Evolutionary conservation across 2,329 filamentous ascomycete genomes (phyloP).

Genomic region (Metarhizium humberi): DNA sequence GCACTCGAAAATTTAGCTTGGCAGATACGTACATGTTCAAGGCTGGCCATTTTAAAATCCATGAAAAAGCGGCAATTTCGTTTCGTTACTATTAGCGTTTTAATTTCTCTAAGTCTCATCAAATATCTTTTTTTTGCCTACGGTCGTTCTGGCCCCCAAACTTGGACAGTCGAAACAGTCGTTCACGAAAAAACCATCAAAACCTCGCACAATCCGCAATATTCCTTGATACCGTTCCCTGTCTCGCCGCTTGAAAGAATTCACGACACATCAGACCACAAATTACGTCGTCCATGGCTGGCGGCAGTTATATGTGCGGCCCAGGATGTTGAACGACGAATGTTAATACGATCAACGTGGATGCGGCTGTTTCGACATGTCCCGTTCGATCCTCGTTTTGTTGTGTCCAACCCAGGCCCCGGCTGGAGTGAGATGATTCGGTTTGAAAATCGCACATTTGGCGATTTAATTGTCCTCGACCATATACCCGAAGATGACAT

Average conservation of each 20-base stretch:
- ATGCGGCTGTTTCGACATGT: constrained; percentile 20
- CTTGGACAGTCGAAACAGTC: constrained; percentile 4
- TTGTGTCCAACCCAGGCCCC: constrained; percentile 20
- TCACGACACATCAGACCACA: neutral
- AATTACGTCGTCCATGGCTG: constrained; percentile 15
- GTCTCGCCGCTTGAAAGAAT: constrained; percentile 12
- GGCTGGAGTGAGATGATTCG: constrained; percentile 16
- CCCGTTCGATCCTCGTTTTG: constrained; percentile 20
- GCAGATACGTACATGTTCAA: neutral
- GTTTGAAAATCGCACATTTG: constrained; percentile 22
- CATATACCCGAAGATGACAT: constrained; percentile 20
- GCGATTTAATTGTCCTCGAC: constrained; percentile 25
- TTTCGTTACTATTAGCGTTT: neutral
- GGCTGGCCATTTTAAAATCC: neutral
- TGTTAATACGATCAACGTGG: constrained; percentile 22
- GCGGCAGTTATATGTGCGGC: constrained; percentile 20
- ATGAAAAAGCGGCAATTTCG: neutral
- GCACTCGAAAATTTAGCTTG: neutral
- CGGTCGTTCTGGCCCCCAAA: neutral
- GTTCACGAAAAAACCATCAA: constrained; percentile 5
- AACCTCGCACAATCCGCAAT: constrained; percentile 1
- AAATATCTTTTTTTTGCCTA: neutral
- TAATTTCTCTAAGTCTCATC: neutral
- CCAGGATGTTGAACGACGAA: constrained; percentile 17
- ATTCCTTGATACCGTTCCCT: constrained; percentile 15